phyloP scores from a whole-genome alignment of 2,329 filamentous ascomycete genomes.

The Phoma sp. region DNA sequence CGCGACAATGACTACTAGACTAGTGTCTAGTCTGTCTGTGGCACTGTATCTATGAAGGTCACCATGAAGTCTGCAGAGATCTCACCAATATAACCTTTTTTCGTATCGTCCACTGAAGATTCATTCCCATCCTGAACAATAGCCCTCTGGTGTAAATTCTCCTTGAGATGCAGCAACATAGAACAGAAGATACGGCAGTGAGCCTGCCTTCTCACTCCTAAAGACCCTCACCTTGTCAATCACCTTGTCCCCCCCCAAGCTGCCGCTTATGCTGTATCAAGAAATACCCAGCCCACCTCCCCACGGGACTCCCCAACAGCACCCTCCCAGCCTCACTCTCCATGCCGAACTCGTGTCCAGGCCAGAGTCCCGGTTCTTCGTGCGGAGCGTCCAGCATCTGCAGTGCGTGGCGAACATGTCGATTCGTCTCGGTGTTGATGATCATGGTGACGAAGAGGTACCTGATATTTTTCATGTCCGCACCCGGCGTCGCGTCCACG shows the following conservation, averaged over 20 bases:
- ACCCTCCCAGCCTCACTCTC: constrained; percentile 21
- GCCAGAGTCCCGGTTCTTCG: constrained; percentile 18
- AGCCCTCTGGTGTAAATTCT: background rate
- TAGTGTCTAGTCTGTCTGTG: too few relatives aligned
- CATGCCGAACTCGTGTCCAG: constrained; percentile 23
- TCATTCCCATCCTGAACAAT: background rate
- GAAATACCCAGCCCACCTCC: constrained; percentile 23
- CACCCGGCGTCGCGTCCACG: background rate
- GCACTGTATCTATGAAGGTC: too few relatives aligned
- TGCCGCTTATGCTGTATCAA: constrained; percentile 24
- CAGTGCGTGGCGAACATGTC: constrained; percentile 17
- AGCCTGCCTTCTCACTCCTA: constrained; percentile 14
- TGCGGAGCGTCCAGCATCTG: background rate
- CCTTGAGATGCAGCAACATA: constrained; percentile 5
- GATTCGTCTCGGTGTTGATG: constrained; percentile 19
- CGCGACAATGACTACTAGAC: constrained; percentile 13
- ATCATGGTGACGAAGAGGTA: constrained; percentile 26
- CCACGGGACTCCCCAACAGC: constrained; percentile 28
- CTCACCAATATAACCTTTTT: too few relatives aligned
- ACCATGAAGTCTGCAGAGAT: too few relatives aligned
- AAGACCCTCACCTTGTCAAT: constrained; percentile 23
- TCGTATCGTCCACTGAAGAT: too few relatives aligned
- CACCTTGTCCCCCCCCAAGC: constrained; percentile 15
- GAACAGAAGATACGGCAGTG: constrained; percentile 22
- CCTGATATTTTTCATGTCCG: constrained; percentile 17